phyloP scores from a whole-genome alignment of 1,284 basidiomycete genomes.

The Caloboletus firmus region DNA sequence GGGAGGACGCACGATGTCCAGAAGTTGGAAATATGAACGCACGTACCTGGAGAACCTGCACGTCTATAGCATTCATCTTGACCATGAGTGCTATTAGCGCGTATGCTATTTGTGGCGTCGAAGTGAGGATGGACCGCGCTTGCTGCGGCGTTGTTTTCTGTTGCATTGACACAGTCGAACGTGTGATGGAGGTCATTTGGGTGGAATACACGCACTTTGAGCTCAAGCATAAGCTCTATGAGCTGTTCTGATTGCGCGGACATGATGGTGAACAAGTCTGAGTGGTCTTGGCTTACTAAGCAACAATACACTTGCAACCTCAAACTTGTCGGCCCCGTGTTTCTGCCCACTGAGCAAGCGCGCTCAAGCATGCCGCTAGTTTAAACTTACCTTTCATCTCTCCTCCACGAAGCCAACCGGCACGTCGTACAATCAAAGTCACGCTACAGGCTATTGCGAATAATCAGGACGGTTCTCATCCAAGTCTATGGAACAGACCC shows the following conservation, averaged over 20 bases:
- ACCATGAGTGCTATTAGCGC: conserved; percentile 75
- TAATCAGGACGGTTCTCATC: neutral
- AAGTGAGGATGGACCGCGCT: conserved; percentile 64
- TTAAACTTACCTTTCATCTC: neutral
- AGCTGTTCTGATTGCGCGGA: conserved; percentile 55
- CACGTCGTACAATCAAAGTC: neutral
- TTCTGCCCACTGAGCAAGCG: too few relatives aligned
- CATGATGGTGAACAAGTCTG: conserved; percentile 19
- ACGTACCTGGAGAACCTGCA: conserved; percentile 68
- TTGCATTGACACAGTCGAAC: neutral
- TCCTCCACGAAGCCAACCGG: neutral
- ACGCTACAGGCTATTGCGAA: neutral
- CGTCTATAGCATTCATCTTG: conserved; percentile 67
- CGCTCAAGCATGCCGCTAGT: neutral
- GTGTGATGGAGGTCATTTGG: neutral
- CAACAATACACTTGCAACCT: neutral
- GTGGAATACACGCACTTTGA: conserved; percentile 47
- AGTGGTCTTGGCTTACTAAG: conserved; percentile 17
- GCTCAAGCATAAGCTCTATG: conserved; percentile 62
- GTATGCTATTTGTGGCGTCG: conserved; percentile 72
- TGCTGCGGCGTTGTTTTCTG: conserved; percentile 74
- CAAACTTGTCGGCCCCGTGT: too few relatives aligned
- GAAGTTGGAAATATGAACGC: neutral
- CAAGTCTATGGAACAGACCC: neutral
- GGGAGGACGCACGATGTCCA: neutral